Base-by-base conservation (phyloP, 768 basidiomycete genomes). In the Jaapia argillacea region DNA sequence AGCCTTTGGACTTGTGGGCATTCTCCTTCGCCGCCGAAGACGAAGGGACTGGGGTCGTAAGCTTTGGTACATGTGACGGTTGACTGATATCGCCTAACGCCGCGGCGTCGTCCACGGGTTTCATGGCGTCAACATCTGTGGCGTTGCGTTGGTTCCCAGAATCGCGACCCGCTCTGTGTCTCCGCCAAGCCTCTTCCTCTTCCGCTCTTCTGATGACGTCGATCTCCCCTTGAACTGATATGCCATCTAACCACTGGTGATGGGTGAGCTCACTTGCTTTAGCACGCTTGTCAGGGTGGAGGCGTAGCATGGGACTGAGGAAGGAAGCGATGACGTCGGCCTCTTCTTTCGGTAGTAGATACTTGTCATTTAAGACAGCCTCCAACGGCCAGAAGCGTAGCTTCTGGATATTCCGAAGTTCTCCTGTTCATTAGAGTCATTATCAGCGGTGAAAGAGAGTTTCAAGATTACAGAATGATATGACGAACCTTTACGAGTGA, bases 351-450 rank as follows among this genome's bases (percentile, higher is more conserved):
- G 89, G 81, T 57, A 99, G 90, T 44, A 96, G 77, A 65, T 98
- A 98, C 67, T 99, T 98, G 71, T 99, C 93, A 54, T 86, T 81
- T 45, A 91, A 63, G 18, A 92, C 88, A 6, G 78, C 63, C 0
- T 78, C 74, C 22, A 93, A 71, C 4, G 88, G 87, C 89, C 90
- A 97, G 62, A 76, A 94, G 12, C 92, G 83, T 28, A 98, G 72
- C 60, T 94, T 93, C 61, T 81, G 83, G 57, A 98, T 98, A 53
- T 94, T 89, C 5, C 91, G 81, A 24, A 98, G 77, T 64, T 97
- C 93, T 36, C 77, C 79, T 80, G 47, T 42, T 6, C 36, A 36
- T 40, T 20, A 36, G n/a, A 23, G 10, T 25, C 3, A 31, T 45
- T 20, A 35, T 38, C 24, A 39, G 13, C 18, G 24, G 21, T 21